These are phyloP conservation scores for Lomentospora prolificans DNA, from an alignment of 2,329 filamentous ascomycete species.

Conservation along the genomic window DNA sequence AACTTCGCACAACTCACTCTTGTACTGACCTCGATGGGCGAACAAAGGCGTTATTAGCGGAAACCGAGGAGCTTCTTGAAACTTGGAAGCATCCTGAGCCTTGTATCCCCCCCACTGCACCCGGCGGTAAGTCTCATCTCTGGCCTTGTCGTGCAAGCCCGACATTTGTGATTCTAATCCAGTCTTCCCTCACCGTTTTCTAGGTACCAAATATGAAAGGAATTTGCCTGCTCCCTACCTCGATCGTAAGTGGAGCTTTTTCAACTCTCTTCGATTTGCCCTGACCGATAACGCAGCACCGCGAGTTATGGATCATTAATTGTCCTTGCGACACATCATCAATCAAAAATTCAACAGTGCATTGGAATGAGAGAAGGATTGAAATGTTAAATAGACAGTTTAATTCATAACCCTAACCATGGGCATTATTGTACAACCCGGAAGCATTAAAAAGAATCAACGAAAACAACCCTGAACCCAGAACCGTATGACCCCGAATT, in stretches of 20 bases:
- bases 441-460: constrained; percentile 47
- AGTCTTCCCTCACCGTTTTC: constrained; percentile 8
- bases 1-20: not conserved
- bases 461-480: constrained; percentile 56
- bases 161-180: no score
- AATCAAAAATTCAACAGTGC: not conserved
- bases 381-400: constrained; percentile 22
- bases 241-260: constrained; percentile 56
- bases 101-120: constrained; percentile 79
- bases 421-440: constrained; percentile 67
- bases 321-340: not conserved
- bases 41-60: constrained; percentile 66
- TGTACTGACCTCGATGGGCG: not conserved
- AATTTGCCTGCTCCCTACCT: constrained; percentile 75
- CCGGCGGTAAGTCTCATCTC: constrained; percentile 59
- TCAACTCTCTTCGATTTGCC: not conserved
- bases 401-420: constrained; percentile 58
- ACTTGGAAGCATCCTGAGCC: constrained; percentile 98
- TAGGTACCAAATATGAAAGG: constrained; percentile 92
- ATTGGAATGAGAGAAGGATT: no score
- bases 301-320: not conserved
- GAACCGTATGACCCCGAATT: constrained; percentile 66
- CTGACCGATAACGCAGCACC: not conserved
- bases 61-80: constrained; percentile 80
- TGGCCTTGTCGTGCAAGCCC: not conserved